A percentile compares a stretch with the other conserved stretches of the same genome.
phyloP scores from a whole-genome alignment of 164 flowering plant genomes.

The Macadamia integrifolia region DNA sequence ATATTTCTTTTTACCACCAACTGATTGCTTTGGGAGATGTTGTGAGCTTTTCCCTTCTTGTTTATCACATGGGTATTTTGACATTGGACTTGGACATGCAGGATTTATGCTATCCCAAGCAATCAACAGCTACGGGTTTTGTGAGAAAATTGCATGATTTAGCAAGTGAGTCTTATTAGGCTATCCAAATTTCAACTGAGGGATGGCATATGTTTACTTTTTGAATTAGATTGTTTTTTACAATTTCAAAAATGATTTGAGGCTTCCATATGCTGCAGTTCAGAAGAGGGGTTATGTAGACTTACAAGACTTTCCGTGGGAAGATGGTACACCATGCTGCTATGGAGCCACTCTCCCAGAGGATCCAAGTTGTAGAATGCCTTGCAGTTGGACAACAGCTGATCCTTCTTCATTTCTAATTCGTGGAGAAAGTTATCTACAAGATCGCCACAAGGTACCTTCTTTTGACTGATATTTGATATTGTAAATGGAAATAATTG shows the following conservation, averaged over 20 bases:
- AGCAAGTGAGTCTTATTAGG: conserved; percentile 35
- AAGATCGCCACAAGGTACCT: conserved; percentile 38
- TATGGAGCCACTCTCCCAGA: conserved; percentile 46
- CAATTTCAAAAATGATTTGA: conserved; percentile 4
- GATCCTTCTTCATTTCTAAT: conserved; percentile 55
- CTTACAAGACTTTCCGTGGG: conserved; percentile 31
- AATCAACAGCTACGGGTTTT: conserved; percentile 48
- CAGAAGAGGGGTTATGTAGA: conserved; percentile 64
- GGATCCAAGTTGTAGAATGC: conserved; percentile 28
- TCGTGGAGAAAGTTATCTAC: conserved; percentile 39
- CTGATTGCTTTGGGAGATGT: too few species aligned
- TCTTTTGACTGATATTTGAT: not conserved
- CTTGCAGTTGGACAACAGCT: conserved; percentile 42
- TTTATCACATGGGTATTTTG: not conserved
- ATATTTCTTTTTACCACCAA: too few species aligned
- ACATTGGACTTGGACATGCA: conserved; percentile 22
- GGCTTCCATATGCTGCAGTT: conserved; percentile 33
- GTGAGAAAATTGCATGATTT: conserved; percentile 54
- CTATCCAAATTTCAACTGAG: not conserved
- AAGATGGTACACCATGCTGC: conserved; percentile 27
- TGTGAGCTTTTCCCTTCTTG: not conserved
- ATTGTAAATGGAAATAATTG: not conserved
- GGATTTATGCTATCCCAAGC: conserved; percentile 35
- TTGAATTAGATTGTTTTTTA: not conserved
- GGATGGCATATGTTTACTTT: not conserved